phyloP scores from a whole-genome alignment of 1,284 basidiomycete genomes.

The Pyrrhoderma noxium region DNA sequence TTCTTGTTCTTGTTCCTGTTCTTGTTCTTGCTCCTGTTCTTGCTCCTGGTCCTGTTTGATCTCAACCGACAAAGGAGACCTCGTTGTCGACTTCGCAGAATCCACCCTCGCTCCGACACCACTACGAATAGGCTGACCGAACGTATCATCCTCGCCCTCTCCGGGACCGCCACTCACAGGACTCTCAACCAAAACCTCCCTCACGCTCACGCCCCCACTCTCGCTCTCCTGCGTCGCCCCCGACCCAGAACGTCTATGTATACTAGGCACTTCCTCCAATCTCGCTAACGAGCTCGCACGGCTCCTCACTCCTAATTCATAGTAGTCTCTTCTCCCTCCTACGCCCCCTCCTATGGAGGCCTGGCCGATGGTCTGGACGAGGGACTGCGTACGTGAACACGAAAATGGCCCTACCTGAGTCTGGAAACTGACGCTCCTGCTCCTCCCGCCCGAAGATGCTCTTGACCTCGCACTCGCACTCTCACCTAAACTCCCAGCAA shows the following conservation, averaged over 20 bases:
- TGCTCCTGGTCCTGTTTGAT: neutral
- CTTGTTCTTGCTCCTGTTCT: neutral
- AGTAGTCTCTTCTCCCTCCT: too few species aligned
- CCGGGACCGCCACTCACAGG: neutral
- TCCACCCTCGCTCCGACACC: constrained; percentile 5
- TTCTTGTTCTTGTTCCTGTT: neutral
- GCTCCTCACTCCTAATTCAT: constrained; percentile 5
- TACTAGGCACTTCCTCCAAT: constrained; percentile 4
- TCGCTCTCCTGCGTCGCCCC: neutral
- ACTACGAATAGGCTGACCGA: constrained; percentile 11
- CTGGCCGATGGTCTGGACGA: constrained; percentile 13
- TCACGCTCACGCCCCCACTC: neutral
- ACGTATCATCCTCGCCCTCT: constrained; percentile 12
- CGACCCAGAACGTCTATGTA: constrained; percentile 7
- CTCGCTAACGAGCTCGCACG: constrained; percentile 9
- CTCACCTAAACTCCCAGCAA: too few species aligned
- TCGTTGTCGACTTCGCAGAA: neutral
- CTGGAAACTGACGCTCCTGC: neutral
- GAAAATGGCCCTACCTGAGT: neutral
- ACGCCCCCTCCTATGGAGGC: neutral
- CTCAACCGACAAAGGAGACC: neutral
- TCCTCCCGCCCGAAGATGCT: neutral
- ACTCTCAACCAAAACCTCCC: neutral
- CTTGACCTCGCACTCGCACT: neutral
- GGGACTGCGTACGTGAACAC: constrained; percentile 15